Base-by-base conservation (phyloP, 441 rosid species). In the Erysimum cheiri region DNA sequence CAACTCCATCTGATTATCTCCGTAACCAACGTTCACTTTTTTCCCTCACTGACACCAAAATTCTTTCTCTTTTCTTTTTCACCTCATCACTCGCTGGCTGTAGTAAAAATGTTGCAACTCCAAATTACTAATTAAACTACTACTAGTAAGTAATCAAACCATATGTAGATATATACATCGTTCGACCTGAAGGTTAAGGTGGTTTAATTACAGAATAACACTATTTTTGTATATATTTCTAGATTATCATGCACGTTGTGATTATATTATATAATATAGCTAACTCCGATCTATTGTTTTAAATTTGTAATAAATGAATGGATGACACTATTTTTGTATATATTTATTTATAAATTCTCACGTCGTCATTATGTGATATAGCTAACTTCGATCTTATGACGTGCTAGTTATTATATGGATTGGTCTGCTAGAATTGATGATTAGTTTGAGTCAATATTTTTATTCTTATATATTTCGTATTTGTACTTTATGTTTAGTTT, bases 1-100 rank as follows among this genome's bases (percentile, higher is more conserved):
- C 64, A 2, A 26, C 15, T 62, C 31, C 60, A 61, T 68, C 69
- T 68, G 68, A 41, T 67, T 44, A 67, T 24, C 60, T 52, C 73
- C 77, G 56, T 59, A 59, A 73, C 62, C 32, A 73, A 50, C 61
- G 71, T 66, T 59, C 48, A 29, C 66, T 22, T 71, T 41, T 19
- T 29, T 28, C 3, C 1, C 19, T 53, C 39, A 36, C 74, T 70
- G 67, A 70, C 74, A 39, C 41, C 41, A 40, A 19, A 48, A 28
- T 48, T 70, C 49, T 41, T 3, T 28, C 22, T 43, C 13, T 41
- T 26, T 19, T 32, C 32, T 22, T 56, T 33, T 56, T 68, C 35
- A 67, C 53, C 19, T 17, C 57, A 47, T 26, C 28, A 26, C 28
- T 3, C 28, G 3, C 49, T 40, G 29, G 5, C 66, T 43, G 54